phyloP scores from a whole-genome alignment of 2,329 filamentous ascomycete genomes.

The Clarireedia monteithiana region DNA sequence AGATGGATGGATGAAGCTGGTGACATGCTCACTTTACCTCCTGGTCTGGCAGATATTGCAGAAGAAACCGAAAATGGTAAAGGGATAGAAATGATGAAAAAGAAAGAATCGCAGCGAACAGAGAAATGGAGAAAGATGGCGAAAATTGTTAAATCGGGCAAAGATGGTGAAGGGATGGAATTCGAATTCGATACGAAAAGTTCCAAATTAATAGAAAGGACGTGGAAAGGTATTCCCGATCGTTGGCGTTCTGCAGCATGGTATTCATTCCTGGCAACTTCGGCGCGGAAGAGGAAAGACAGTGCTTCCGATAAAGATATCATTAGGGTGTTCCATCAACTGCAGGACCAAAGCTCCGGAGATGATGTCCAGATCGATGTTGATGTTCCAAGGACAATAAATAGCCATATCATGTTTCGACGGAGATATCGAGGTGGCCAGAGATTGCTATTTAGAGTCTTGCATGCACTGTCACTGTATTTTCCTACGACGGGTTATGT shows the following conservation, averaged over 20 bases:
- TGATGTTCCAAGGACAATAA: slow-evolving; percentile 92
- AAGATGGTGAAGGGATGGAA: slow-evolving; percentile 49
- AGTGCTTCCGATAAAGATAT: slow-evolving; percentile 64
- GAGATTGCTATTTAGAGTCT: slow-evolving; percentile 80
- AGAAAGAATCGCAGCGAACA: slow-evolving; percentile 53
- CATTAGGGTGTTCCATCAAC: slow-evolving; percentile 60
- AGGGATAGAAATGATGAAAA: slow-evolving; percentile 47
- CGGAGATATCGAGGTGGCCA: slow-evolving; percentile 87
- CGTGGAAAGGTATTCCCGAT: slow-evolving; percentile 98
- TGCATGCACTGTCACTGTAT: slow-evolving; percentile 87
- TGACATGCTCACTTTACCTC: slow-evolving; percentile 56
- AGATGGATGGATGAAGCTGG: slow-evolving; percentile 57
- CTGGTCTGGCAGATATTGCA: slow-evolving; percentile 46
- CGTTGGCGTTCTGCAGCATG: slow-evolving; percentile 89
- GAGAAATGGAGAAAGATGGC: slow-evolving; percentile 65
- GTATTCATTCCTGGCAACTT: slow-evolving; percentile 83
- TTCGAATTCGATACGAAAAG: slow-evolving; percentile 76
- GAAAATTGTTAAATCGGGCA: slow-evolving; percentile 43
- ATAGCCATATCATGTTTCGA: slow-evolving; percentile 94
- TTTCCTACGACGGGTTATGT: slow-evolving; percentile 91
- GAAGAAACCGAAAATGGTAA: slow-evolving; percentile 48
- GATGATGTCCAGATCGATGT: slow-evolving; percentile 97
- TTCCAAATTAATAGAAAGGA: slow-evolving; percentile 80
- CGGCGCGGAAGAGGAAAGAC: slow-evolving; percentile 57
- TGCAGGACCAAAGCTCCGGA: slow-evolving; percentile 67